phyloP scores from a whole-genome alignment of 495 filamentous ascomycete species.

The Penicillium macrosclerotiorum region DNA sequence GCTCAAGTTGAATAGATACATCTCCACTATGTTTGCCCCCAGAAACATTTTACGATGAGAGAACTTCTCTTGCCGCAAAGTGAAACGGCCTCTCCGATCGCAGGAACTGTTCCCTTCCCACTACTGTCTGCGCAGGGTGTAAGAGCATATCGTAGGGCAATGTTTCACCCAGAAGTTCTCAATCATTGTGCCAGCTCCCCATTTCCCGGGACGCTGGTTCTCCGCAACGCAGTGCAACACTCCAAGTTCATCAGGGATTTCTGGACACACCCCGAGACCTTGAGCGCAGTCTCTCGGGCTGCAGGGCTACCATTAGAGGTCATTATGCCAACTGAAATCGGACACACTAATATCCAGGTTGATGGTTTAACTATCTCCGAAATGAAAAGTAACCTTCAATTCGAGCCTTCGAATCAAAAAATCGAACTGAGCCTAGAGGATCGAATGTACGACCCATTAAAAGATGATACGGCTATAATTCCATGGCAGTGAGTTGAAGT shows the following conservation, averaged over 20 bases:
- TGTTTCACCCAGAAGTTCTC: conserved; percentile 16
- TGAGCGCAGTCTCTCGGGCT: conserved; percentile 24
- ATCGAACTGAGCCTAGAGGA: conserved; percentile 10
- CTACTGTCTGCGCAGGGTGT: conserved; percentile 17
- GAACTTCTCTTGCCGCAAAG: conserved; percentile 13
- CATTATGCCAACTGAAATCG: conserved; percentile 33
- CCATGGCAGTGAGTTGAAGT: conserved; percentile 35
- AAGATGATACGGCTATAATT: conserved; percentile 19
- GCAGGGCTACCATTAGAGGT: conserved; percentile 25
- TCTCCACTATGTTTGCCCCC: conserved; percentile 15
- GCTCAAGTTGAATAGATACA: conserved; percentile 8
- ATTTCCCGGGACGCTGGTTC: conserved; percentile 23
- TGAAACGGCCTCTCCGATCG: conserved; percentile 13
- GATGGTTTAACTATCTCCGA: conserved; percentile 19
- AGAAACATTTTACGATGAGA: conserved; percentile 18
- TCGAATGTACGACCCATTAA: conserved; percentile 17
- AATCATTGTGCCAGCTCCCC: conserved; percentile 15
- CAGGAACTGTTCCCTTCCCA: conserved; percentile 21
- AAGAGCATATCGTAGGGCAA: conserved; percentile 21
- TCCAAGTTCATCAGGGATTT: conserved; percentile 29
- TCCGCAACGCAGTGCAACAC: conserved; percentile 26
- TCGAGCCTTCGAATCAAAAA: conserved; percentile 18
- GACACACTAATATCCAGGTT: conserved; percentile 35
- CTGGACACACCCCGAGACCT: conserved; percentile 30
- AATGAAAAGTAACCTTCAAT: conserved; percentile 16